Conservation (phyloP, 495 filamentous ascomycete genomes). For the Oleoguttula mirabilis region DNA sequence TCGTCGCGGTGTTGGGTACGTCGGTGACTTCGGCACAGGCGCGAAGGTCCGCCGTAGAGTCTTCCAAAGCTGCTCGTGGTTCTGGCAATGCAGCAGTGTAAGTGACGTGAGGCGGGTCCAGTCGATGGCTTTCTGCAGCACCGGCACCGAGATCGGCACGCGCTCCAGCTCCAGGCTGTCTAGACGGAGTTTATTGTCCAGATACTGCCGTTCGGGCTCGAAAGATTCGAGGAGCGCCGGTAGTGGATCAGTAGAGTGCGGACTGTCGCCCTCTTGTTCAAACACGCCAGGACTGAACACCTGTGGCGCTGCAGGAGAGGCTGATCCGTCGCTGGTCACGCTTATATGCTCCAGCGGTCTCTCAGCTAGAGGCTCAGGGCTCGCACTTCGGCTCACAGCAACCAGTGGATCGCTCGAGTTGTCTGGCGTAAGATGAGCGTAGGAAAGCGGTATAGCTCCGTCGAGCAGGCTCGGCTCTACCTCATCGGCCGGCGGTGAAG, state of each 20-base stretch:
- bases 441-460: neutral
- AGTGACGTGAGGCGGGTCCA: slow-evolving; percentile 67
- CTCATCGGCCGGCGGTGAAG: neutral
- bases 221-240: neutral
- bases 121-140: slow-evolving; percentile 61
- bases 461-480: neutral
- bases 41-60: slow-evolving; percentile 59
- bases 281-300: neutral
- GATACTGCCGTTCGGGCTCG: neutral
- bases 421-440: neutral
- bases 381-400: neutral
- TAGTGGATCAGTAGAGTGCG: neutral
- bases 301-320: neutral
- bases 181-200: slow-evolving; percentile 46
- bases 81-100: slow-evolving; percentile 67
- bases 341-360: too few species aligned
- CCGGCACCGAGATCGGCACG: slow-evolving; percentile 57
- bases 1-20: slow-evolving; percentile 16
- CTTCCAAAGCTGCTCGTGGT: slow-evolving; percentile 74
- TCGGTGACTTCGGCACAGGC: slow-evolving; percentile 33
- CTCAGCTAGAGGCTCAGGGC: neutral
- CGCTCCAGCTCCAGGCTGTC: slow-evolving; percentile 74
- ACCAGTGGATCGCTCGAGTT: neutral
- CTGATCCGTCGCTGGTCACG: neutral
- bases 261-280: neutral